Evolutionary conservation across 371 early-diverging fungal species (phyloP).

Genomic region (Apophysomyces elegans): DNA sequence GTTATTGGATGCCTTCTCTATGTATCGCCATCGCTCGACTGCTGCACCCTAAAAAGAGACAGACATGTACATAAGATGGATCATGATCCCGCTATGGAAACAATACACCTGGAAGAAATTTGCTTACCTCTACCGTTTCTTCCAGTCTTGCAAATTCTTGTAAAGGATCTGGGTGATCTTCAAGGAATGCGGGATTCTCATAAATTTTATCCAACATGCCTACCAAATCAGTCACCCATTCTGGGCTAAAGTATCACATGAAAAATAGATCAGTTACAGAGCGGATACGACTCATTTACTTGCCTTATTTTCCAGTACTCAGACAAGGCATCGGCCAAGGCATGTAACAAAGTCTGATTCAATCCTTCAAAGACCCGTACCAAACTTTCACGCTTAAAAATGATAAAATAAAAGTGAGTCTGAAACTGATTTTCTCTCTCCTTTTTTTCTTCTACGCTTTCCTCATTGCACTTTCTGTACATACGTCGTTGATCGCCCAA

Average conservation of each 20-base stretch:
- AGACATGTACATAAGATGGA: too few species aligned
- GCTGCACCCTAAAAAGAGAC: slow-evolving; percentile 44
- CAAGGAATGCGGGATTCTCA: slow-evolving; percentile 52
- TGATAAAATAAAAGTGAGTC: too few species aligned
- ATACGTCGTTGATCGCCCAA: slow-evolving; percentile 62
- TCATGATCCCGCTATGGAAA: neutral
- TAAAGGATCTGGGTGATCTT: slow-evolving; percentile 47
- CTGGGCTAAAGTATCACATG: slow-evolving; percentile 29
- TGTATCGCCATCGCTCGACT: slow-evolving; percentile 50
- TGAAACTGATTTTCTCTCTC: too few species aligned
- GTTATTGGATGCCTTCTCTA: slow-evolving; percentile 40
- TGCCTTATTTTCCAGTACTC: slow-evolving; percentile 54
- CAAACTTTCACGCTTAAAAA: slow-evolving; percentile 42
- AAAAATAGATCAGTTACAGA: neutral
- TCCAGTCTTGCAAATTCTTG: slow-evolving; percentile 41
- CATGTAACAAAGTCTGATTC: slow-evolving; percentile 43
- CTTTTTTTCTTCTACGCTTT: too few species aligned
- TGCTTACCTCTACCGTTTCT: slow-evolving; percentile 50
- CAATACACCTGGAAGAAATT: neutral
- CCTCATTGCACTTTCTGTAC: slow-evolving; percentile 4
- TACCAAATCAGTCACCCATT: slow-evolving; percentile 43
- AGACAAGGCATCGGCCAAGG: slow-evolving; percentile 41
- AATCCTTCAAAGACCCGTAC: slow-evolving; percentile 50
- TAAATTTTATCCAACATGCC: slow-evolving; percentile 52
- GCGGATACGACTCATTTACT: neutral